A percentile compares a stretch with the other conserved stretches of the same genome.
Evolutionary conservation across 2,329 filamentous ascomycete genomes (phyloP).

Genomic region (Incumbomyces delicatus): DNA sequence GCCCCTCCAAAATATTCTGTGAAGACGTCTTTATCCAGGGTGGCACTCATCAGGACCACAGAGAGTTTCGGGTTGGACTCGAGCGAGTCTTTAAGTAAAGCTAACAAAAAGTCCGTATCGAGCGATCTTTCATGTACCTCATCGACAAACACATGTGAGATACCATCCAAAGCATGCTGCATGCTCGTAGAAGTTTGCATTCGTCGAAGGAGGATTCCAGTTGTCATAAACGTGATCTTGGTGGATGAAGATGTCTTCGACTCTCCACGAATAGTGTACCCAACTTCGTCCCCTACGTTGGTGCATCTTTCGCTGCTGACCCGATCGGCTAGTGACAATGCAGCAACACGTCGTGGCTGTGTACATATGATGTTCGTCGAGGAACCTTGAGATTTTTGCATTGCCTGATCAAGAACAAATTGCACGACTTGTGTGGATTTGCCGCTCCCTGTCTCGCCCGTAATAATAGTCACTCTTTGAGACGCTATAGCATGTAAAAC

Average conservation of each 20-base stretch:
- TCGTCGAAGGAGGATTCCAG: conserved; percentile 78
- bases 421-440: conserved; percentile 97
- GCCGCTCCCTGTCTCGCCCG: conserved; percentile 90
- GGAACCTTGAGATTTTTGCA: conserved; percentile 62
- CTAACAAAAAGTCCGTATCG: conserved; percentile 88
- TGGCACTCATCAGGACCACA: conserved; percentile 92
- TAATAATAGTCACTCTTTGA: conserved; percentile 89
- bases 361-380: conserved; percentile 89
- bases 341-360: conserved; percentile 88
- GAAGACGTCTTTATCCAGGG: conserved; percentile 79
- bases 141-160: conserved; percentile 91
- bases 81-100: conserved; percentile 74
- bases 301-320: conserved; percentile 86
- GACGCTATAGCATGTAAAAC: conserved; percentile 66
- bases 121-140: conserved; percentile 93
- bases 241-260: conserved; percentile 66
- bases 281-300: conserved; percentile 74
- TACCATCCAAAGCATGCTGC: conserved; percentile 72
- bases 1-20: conserved; percentile 68
- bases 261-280: conserved; percentile 85
- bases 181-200: conserved; percentile 48
- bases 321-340: conserved; percentile 83
- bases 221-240: conserved; percentile 91
- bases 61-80: conserved; percentile 67
- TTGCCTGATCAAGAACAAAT: conserved; percentile 87